These are phyloP conservation scores for Cadophora sp. DNA, from an alignment of 2,329 filamentous ascomycete species.

Conservation along the genomic window DNA sequence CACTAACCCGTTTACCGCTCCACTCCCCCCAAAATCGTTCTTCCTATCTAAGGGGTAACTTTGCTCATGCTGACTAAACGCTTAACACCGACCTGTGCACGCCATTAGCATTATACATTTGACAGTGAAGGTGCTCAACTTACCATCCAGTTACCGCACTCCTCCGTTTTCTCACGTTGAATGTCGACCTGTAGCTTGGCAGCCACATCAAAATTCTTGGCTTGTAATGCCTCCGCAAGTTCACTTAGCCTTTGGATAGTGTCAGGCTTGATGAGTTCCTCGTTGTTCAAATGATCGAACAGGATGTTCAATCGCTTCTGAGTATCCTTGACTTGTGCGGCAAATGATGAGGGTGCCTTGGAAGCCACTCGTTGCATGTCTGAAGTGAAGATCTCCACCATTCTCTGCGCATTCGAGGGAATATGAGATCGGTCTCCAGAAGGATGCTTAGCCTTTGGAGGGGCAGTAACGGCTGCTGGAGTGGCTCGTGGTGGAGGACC, in stretches of 20 bases:
- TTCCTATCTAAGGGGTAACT: constrained; percentile 61
- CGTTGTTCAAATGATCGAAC: constrained; percentile 98
- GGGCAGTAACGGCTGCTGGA: constrained; percentile 54
- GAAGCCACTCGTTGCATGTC: constrained; percentile 91
- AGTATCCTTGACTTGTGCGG: constrained; percentile 88
- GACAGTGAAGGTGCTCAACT: constrained; percentile 46
- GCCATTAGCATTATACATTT: constrained; percentile 49
- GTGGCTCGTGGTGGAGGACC: constrained; percentile 54
- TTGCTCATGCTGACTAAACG: constrained; percentile 81
- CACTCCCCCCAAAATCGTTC: not conserved
- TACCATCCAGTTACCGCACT: constrained; percentile 90
- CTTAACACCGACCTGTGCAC: constrained; percentile 72
- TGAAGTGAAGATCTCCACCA: constrained; percentile 80
- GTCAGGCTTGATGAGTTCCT: constrained; percentile 83
- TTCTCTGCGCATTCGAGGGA: constrained; percentile 73
- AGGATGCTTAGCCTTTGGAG: constrained; percentile 73
- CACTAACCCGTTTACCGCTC: not conserved
- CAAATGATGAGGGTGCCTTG: constrained; percentile 85
- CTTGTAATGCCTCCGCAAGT: constrained; percentile 70
- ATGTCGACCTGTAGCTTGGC: constrained; percentile 76
- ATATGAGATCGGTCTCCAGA: constrained; percentile 91
- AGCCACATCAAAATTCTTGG: constrained; percentile 72
- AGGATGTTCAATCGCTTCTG: constrained; percentile 90
- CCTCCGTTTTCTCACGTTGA: constrained; percentile 76
- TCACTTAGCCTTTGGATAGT: constrained; percentile 73